A percentile compares a stretch with the other conserved stretches of the same genome.
These are phyloP conservation scores for Ambrosiella xylebori DNA, from an alignment of 2,329 filamentous ascomycete species.

Conservation along the genomic window DNA sequence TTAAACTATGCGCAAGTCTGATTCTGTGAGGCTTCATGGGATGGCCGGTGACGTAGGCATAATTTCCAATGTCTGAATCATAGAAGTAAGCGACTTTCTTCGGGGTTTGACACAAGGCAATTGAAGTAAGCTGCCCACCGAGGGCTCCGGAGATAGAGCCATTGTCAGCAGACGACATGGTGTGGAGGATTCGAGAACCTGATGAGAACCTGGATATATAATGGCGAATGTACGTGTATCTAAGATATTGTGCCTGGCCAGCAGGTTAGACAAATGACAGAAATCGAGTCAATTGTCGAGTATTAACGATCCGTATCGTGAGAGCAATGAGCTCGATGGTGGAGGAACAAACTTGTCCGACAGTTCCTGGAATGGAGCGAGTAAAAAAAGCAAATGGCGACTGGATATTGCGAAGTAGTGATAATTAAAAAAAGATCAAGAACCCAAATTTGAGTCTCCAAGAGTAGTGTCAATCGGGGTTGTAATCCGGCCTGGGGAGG, in stretches of 20 bases:
- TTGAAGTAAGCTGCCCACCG: slow-evolving; percentile 22
- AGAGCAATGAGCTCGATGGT: background rate
- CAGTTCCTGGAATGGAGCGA: no score
- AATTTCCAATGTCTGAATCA: slow-evolving; percentile 95
- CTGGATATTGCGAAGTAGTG: no score
- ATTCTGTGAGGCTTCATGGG: slow-evolving; percentile 98
- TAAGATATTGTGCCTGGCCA: background rate
- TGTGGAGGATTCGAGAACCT: background rate
- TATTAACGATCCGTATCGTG: background rate
- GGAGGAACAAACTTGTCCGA: background rate
- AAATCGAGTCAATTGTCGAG: background rate
- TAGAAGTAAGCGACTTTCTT: slow-evolving; percentile 97
- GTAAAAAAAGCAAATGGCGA: no score
- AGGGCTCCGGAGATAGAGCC: slow-evolving; percentile 11
- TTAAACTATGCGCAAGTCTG: slow-evolving; percentile 83
- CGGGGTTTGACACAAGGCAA: slow-evolving; percentile 30
- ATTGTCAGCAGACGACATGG: slow-evolving; percentile 8
- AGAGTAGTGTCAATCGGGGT: no score
- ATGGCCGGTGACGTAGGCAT: slow-evolving; percentile 90
- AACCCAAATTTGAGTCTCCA: no score
- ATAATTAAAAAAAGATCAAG: no score
- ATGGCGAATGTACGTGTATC: background rate
- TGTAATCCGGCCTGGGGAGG: background rate
- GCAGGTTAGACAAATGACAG: background rate
- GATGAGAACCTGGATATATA: no score